Evolutionary conservation across 1,284 basidiomycete species (phyloP), one percentile per base, ranked within the genome.

Genomic region (Ustanciosporium gigantosporum): DNA sequence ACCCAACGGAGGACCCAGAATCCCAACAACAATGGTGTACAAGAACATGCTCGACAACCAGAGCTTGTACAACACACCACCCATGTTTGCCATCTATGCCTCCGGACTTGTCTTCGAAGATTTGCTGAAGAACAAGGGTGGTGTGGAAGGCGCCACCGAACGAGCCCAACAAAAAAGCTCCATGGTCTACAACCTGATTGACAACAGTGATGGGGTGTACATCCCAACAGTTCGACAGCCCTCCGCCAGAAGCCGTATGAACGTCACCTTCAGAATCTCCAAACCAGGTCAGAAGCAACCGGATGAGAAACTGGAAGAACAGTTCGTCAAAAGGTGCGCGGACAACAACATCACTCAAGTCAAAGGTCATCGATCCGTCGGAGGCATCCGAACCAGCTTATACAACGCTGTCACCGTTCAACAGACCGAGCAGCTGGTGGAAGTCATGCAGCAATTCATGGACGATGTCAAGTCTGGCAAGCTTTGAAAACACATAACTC

Each of bases 341-440:
- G 50, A 69, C 25, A 39, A 59, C 27, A 57, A 55, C 36, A 74
- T 77, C 31, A 49, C 55, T 5, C 68, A 76, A 56, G 68, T 75
- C 35, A 56, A 68, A 37, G 70, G 74, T 13, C 60, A 71, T 70
- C 40, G 61, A 37, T 66, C 58, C 16, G 60, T 78, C 31, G 73
- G 61, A 57, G 75, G 93, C 14, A 87, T 95, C 47, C 87, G 95
- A 15, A 86, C 89, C 4, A 95, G 91, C 16, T 81, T 98, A 5
- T 99, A 99, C 81, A 99, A 99, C 64, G 93, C 94, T 8, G 83
- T 97, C 56, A 88, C 88, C 2, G 86, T 92, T 61, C 86, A 90
- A 51, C 85, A 91, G 59, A 82, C 83, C 3, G 57, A 81, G 52
- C 75, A 70, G 15, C 68, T 84, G 21, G 80, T 80, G 37, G 77